Evolutionary conservation across 805 yeast genomes (phyloP).

Genomic region (Metschnikowia shivogae): DNA sequence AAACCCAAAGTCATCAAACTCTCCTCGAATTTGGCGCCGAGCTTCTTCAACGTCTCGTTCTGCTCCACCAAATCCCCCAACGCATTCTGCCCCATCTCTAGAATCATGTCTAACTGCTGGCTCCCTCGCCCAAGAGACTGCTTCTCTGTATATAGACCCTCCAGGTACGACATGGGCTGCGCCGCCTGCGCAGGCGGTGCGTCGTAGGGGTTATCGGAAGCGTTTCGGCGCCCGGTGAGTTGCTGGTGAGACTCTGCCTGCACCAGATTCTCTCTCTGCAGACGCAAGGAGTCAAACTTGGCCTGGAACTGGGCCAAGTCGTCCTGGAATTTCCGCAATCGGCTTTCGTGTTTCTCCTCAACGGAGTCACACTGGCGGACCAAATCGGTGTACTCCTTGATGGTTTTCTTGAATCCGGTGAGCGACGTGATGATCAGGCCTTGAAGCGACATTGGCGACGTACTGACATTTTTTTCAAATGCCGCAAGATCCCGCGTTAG

Average conservation of each 20-base stretch:
- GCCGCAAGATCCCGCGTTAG: conserved; percentile 63
- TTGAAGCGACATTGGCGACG: conserved; percentile 71
- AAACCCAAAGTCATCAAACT: conserved; percentile 81
- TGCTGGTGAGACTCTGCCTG: conserved; percentile 48
- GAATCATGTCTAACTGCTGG: conserved; percentile 79
- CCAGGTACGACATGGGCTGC: conserved; percentile 40
- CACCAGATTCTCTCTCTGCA: conserved; percentile 49
- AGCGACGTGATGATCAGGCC: conserved; percentile 79
- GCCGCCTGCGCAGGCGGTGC: conserved; percentile 20
- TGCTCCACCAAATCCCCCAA: conserved; percentile 85
- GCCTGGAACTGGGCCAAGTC: conserved; percentile 44
- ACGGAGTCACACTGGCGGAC: conserved; percentile 55
- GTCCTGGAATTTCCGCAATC: conserved; percentile 54
- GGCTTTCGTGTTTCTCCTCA: conserved; percentile 45
- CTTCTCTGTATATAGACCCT: conserved; percentile 69
- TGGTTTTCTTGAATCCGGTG: conserved; percentile 68
- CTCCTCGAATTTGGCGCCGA: conserved; percentile 61
- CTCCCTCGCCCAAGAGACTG: conserved; percentile 63
- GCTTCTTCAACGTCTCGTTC: conserved; percentile 60
- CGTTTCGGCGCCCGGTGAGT: conserved; percentile 49
- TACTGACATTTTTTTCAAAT: conserved; percentile 61
- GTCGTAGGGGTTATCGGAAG: conserved; percentile 49
- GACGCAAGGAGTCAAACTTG: conserved; percentile 52
- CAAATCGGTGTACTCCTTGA: conserved; percentile 61
- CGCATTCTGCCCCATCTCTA: conserved; percentile 85